Evolutionary conservation across 192 early-diverging fungal species (phyloP).

Genomic region (Thoreauomyces humboldtii): DNA sequence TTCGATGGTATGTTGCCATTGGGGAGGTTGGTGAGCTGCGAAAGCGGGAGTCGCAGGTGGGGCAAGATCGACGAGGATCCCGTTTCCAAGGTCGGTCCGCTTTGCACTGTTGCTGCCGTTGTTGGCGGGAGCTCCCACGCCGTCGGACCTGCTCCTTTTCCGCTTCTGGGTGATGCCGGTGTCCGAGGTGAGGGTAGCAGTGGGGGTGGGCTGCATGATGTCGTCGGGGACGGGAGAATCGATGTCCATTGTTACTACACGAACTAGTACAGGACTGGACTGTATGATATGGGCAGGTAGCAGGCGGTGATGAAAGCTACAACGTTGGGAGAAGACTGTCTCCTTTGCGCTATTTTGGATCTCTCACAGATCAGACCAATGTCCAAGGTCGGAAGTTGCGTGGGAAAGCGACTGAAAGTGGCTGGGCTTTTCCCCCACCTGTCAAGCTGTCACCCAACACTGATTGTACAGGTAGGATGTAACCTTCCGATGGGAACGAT

Average conservation of each 20-base stretch:
- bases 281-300: too few species aligned
- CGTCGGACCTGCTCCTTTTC: constrained; percentile 1
- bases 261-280: too few species aligned
- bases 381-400: too few species aligned
- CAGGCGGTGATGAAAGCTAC: too few species aligned
- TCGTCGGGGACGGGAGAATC: neutral
- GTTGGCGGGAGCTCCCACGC: neutral
- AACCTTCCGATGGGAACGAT: too few species aligned
- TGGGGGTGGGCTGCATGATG: neutral
- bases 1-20: constrained; percentile 73
- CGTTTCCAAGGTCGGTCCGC: neutral
- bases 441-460: too few species aligned
- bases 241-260: constrained; percentile 9
- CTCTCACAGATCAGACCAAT: too few species aligned
- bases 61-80: neutral
- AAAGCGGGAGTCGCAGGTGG: neutral
- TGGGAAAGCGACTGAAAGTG: too few species aligned
- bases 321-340: too few species aligned
- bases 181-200: neutral
- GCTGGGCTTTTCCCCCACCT: too few species aligned
- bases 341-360: too few species aligned
- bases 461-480: too few species aligned
- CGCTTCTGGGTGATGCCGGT: neutral
- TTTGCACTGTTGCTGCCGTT: neutral
- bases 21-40: constrained; percentile 9